Percentiles rank a stretch among this genome's conserved stretches.
Conservation (phyloP, 73 alveolate genomes). For the Uronychia binucleata region DNA sequence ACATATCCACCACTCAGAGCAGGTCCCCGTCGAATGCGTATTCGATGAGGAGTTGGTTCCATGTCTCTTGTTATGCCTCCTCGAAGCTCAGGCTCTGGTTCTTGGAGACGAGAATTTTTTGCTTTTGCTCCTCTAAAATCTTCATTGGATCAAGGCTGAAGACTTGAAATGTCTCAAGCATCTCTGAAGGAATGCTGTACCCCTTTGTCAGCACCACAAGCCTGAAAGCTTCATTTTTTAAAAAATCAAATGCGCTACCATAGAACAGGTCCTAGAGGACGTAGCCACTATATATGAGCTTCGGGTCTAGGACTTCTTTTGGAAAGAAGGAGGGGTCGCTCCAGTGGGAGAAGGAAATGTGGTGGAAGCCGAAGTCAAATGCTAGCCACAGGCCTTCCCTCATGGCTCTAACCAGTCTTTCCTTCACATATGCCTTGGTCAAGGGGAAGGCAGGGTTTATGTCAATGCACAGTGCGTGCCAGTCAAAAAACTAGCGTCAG, state of each 20-base stretch:
- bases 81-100: neutral
- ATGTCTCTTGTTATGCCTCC: neutral
- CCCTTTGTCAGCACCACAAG: neutral
- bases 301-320: neutral
- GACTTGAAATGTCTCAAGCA: neutral
- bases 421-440: neutral
- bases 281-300: neutral
- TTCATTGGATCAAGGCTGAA: neutral
- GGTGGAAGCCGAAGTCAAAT: neutral
- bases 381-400: neutral
- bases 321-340: neutral
- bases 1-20: neutral
- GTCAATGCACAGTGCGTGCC: neutral
- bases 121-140: neutral
- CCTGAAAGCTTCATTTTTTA: neutral
- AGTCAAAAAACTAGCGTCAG: neutral
- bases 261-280: neutral
- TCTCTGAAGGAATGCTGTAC: neutral
- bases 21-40: conserved; percentile 13
- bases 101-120: neutral
- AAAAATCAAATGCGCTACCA: neutral
- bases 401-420: neutral
- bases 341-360: neutral
- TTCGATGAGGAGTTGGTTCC: conserved; percentile 10
- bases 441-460: neutral